Evolutionary conservation across 139 green algal genomes (phyloP).

Genomic region (Asterochloris erici): DNA sequence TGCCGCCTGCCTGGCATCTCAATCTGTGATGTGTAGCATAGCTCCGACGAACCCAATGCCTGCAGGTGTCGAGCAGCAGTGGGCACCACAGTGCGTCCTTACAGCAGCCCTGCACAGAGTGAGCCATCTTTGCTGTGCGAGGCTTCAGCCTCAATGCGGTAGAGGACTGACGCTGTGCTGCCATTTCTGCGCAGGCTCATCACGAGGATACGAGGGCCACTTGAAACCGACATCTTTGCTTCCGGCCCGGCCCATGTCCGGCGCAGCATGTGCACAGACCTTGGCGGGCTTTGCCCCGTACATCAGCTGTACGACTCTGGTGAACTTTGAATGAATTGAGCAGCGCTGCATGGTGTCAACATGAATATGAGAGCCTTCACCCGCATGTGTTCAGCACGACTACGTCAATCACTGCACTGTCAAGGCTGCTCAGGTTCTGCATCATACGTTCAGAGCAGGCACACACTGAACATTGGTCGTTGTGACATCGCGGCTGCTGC

Average conservation of each 20-base stretch:
- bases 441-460: background rate
- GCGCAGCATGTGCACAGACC: conserved; percentile 16
- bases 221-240: conserved; percentile 24
- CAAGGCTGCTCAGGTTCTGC: background rate
- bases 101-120: background rate
- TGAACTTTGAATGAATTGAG: conserved; percentile 3
- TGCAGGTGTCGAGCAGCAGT: background rate
- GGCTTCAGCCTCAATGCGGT: background rate
- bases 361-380: background rate
- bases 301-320: conserved; percentile 20
- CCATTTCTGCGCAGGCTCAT: conserved; percentile 16
- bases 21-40: background rate
- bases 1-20: background rate
- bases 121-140: background rate
- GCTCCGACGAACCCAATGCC: background rate
- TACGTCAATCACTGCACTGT: background rate
- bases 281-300: background rate
- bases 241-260: conserved; percentile 20
- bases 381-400: background rate
- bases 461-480: background rate
- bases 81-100: background rate
- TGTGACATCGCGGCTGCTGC: background rate
- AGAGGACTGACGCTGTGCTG: background rate
- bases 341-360: background rate
- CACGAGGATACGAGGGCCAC: background rate